A percentile compares a stretch with the other conserved stretches of the same genome.
Conservation (phyloP, 2,329 filamentous ascomycete species). For the Lecanicillium sp. region DNA sequence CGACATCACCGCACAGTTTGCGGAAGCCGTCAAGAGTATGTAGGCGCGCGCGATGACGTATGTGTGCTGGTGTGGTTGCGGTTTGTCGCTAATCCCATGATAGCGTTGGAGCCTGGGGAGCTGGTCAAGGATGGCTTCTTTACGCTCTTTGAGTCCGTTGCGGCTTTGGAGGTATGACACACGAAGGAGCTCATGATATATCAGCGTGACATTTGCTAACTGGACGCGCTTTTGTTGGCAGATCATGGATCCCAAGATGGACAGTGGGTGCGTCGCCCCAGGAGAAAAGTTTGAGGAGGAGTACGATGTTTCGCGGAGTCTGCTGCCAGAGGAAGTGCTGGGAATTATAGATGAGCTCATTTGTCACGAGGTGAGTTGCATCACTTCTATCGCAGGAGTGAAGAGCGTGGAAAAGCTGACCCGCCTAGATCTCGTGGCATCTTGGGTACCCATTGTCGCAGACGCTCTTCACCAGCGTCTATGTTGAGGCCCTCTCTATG, state of each 20-base stretch:
- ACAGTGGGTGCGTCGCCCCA: conserved; percentile 76
- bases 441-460: conserved; percentile 93
- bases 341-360: conserved; percentile 93
- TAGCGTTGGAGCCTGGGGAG: conserved; percentile 72
- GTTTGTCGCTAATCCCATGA: conserved; percentile 21
- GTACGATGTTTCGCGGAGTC: conserved; percentile 63
- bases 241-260: conserved; percentile 99
- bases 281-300: conserved; percentile 78
- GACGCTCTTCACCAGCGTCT: conserved; percentile 86
- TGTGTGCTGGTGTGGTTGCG: neutral
- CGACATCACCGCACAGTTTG: conserved; percentile 55
- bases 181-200: too few species aligned
- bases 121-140: conserved; percentile 92
- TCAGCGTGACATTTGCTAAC: neutral
- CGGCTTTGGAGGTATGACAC: conserved; percentile 62
- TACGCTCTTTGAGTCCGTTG: conserved; percentile 89
- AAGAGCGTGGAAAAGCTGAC: conserved; percentile 4
- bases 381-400: too few species aligned
- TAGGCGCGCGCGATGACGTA: conserved; percentile 10
- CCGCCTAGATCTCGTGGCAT: conserved; percentile 84
- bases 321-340: conserved; percentile 73
- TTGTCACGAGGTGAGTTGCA: conserved; percentile 66
- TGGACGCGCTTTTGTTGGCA: conserved; percentile 31
- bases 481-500: conserved; percentile 77
- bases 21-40: conserved; percentile 47